These are phyloP conservation scores for Avena sativa DNA, from an alignment of 176 grass and related monocot species.

Conservation along the genomic window DNA sequence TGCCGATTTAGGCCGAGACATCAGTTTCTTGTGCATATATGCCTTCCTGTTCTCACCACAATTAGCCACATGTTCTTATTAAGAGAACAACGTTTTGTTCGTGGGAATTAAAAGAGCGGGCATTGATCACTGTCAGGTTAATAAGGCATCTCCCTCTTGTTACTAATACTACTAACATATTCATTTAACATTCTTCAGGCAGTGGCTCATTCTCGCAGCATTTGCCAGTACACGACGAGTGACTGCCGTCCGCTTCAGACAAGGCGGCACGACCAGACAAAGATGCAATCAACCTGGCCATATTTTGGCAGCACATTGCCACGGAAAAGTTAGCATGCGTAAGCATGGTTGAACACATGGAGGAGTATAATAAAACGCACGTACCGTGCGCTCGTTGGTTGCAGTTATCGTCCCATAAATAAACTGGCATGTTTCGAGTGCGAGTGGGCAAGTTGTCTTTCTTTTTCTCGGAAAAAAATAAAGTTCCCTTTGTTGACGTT, in stretches of 20 bases:
- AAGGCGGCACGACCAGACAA: conserved; percentile 3
- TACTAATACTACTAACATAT: not conserved
- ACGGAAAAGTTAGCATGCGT: not conserved
- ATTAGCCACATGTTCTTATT: not conserved
- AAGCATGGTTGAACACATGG: not conserved
- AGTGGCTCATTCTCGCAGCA: not conserved
- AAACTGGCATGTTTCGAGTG: not conserved
- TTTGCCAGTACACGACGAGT: not conserved
- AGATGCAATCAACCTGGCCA: not conserved
- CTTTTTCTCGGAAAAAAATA: not conserved
- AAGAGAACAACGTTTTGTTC: not conserved
- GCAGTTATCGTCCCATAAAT: conserved; percentile 32
- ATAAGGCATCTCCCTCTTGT: not conserved
- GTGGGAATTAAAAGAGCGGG: not conserved
- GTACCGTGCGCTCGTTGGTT: not conserved
- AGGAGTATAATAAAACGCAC: not conserved
- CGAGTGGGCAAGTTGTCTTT: not conserved
- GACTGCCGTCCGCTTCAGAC: conserved; percentile 9
- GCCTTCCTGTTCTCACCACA: not conserved
- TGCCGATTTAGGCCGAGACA: not conserved
- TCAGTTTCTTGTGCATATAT: not conserved
- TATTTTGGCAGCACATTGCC: not conserved
- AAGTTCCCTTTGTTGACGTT: not conserved
- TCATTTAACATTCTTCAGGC: not conserved
- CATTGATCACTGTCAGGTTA: not conserved